Evolutionary conservation across 2,329 filamentous ascomycete species (phyloP).

Genomic region (Pestalotiopsis sp.): DNA sequence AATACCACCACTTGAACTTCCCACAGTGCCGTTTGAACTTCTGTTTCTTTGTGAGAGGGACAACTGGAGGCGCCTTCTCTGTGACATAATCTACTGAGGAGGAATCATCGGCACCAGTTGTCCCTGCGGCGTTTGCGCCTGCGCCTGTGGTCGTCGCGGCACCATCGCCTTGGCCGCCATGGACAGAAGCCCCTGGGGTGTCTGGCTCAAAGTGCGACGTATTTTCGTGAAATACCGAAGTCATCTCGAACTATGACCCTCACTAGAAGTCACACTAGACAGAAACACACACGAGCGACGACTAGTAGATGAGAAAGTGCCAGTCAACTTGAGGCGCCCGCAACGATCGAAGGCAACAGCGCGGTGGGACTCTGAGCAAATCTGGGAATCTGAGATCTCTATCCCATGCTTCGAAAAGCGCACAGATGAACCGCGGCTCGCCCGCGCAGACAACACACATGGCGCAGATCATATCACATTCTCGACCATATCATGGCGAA

Average conservation of each 20-base stretch:
- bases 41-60: conserved; percentile 34
- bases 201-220: conserved; percentile 27
- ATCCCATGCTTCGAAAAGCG: neutral
- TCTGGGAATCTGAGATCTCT: neutral
- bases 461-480: conserved; percentile 3
- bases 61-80: conserved; percentile 26
- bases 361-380: neutral
- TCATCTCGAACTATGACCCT: conserved; percentile 23
- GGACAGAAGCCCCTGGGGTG: conserved; percentile 24
- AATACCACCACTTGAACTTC: conserved; percentile 47
- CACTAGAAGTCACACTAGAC: conserved; percentile 18
- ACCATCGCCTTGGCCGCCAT: conserved; percentile 21
- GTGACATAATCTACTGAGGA: conserved; percentile 31
- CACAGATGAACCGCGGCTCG: conserved; percentile 2
- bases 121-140: conserved; percentile 15
- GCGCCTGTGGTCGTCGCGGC: neutral
- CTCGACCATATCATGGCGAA: neutral
- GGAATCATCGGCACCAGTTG: conserved; percentile 22
- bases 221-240: conserved; percentile 29
- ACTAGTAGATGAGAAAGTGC: conserved; percentile 14
- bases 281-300: conserved; percentile 18
- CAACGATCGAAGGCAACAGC: neutral
- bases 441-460: neutral
- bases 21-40: conserved; percentile 43
- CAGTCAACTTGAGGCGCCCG: neutral